These are phyloP conservation scores for Cladosporium sp. DNA, from an alignment of 2,329 filamentous ascomycete species.

Conservation along the genomic window DNA sequence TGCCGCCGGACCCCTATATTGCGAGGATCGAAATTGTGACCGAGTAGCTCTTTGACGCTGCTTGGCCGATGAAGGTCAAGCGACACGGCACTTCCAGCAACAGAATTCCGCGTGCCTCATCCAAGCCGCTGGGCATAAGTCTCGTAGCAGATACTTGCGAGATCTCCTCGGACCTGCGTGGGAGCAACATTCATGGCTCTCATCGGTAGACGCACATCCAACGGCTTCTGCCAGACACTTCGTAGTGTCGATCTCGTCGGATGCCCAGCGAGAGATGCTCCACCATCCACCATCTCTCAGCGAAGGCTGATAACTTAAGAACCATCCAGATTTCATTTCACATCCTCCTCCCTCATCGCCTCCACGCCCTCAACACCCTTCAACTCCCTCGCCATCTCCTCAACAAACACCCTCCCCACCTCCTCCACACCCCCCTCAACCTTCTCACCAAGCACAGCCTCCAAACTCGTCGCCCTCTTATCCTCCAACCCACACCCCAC, in stretches of 20 bases:
- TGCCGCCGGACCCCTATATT: not conserved
- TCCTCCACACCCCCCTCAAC: conserved; percentile 41
- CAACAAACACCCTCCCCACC: conserved; percentile 46
- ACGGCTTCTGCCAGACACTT: too few species aligned
- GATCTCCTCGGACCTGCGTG: not conserved
- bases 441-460: conserved; percentile 56
- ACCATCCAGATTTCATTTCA: not conserved
- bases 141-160: not conserved
- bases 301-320: not conserved
- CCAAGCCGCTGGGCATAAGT: not conserved
- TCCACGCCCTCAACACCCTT: conserved; percentile 32
- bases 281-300: not conserved
- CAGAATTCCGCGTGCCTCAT: not conserved
- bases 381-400: conserved; percentile 39
- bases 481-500: conserved; percentile 87
- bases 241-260: not conserved
- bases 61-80: not conserved
- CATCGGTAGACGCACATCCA: too few species aligned
- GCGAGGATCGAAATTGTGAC: not conserved
- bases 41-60: not conserved
- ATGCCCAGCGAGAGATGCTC: not conserved
- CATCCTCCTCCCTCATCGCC: conserved; percentile 26
- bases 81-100: not conserved
- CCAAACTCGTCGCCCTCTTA: conserved; percentile 75
- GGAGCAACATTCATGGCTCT: not conserved